These are phyloP conservation scores for Plenodomus biglobosus DNA, from an alignment of 2,329 filamentous ascomycete species.

Conservation along the genomic window DNA sequence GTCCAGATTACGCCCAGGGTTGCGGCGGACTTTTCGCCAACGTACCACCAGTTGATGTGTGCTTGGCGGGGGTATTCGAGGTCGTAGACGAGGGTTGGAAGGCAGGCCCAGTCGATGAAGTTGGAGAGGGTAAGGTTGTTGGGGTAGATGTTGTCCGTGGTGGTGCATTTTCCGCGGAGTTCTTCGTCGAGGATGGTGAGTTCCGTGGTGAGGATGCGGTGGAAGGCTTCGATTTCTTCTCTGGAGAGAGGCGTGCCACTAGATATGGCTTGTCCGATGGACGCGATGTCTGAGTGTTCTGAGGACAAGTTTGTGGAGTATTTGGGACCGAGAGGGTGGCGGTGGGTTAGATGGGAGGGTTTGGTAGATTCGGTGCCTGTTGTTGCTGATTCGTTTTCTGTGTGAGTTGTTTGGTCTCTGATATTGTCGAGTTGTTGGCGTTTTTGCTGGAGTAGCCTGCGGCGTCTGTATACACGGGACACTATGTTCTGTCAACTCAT, in stretches of 20 bases:
- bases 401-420: slow-evolving; percentile 47
- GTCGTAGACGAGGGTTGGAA: slow-evolving; percentile 79
- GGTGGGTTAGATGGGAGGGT: slow-evolving; percentile 11
- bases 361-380: background rate
- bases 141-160: slow-evolving; percentile 60
- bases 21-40: slow-evolving; percentile 69
- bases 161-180: slow-evolving; percentile 63
- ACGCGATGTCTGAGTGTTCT: slow-evolving; percentile 60
- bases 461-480: slow-evolving; percentile 55
- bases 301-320: slow-evolving; percentile 49
- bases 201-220: slow-evolving; percentile 66
- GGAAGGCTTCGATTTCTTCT: slow-evolving; percentile 65
- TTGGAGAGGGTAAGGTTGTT: slow-evolving; percentile 66
- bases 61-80: slow-evolving; percentile 74
- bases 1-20: slow-evolving; percentile 73
- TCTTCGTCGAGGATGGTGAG: slow-evolving; percentile 66
- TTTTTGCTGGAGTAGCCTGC: slow-evolving; percentile 48
- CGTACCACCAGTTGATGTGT: slow-evolving; percentile 71
- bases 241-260: slow-evolving; percentile 61
- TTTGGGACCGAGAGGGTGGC: slow-evolving; percentile 41
- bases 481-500: slow-evolving; percentile 4
- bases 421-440: slow-evolving; percentile 61
- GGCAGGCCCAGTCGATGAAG: slow-evolving; percentile 71
- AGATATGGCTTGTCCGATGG: slow-evolving; percentile 64
- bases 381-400: background rate